Base-by-base conservation (phyloP, 371 early-diverging fungal species). In the Dinochytrium kinnereticum region DNA sequence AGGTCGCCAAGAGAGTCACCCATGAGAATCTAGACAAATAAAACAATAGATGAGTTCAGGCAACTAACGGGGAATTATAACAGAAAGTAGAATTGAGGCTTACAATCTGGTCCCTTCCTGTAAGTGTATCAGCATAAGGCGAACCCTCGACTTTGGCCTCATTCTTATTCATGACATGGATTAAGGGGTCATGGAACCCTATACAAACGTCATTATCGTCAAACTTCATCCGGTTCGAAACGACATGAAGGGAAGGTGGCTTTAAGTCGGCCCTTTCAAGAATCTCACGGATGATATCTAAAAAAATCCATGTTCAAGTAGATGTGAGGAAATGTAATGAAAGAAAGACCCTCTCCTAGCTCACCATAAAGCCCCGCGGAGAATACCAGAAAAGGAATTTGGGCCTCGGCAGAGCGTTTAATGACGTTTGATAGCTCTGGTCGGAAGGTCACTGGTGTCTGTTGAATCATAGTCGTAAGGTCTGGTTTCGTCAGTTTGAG, bases 121-220 rank as follows among this genome's bases (percentile, higher is more conserved):
- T 51, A 15, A 75, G 72, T 40, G 38, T 53, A 2, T 40, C 78
- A 30, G 70, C 64, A 53, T 73, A 73, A 21, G 78, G 72, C 1
- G 78, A 53, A n/a, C 74, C 67, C 30, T 59, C 53, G n/a, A 80
- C 76, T 61, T 69, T 64, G 38, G 91, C 85, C 73, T 92, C 91
- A 61, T 87, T 85, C 84, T 93, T 93, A 87, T 92, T 93, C 76
- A 92, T 89, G 0, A 89, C 85, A 79, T 93, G 93, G 59, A 92
- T 91, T 55, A 91, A 49, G 0, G 91, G 92, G 1, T 86, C 89
- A 49, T 84, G 77, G 69, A 93, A 92, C 5, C 76, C 86, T 21
- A 82, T 83, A 57, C 85, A 87, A 1, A 85, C 69, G 19, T 83
- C 64, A 7, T 82, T 84, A 61, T 87, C 76, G 69, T 90, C 80